Evolutionary conservation across 257 asterid genomes (phyloP), one percentile per base, ranked within the genome.

Genomic region (Fraxinus quadrangulata): DNA sequence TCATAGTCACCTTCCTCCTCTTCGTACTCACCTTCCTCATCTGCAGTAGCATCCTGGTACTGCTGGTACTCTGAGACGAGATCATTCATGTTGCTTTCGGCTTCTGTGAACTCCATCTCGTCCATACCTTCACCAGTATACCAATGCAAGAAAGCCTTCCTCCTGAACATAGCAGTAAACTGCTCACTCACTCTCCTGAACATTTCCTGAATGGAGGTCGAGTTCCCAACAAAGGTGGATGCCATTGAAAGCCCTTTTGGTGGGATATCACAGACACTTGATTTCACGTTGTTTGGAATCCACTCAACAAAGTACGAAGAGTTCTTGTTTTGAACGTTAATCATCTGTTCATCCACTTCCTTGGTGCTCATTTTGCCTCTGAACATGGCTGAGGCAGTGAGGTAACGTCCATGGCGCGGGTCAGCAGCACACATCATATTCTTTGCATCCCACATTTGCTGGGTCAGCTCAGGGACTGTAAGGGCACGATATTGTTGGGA

Each of bases 1-100:
- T 80, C 79, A 24, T 21, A 74, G 14, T 33, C 74, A 40, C 56
- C 74, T 14, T 70, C 74, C 30, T 70, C 73, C 73, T 70, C 74
- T 13, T 39, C 45, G 74, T 70, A 71, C 19, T 71, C 75, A 28
- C 61, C 63, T 71, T 71, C 75, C 17, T 71, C 75, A 21, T 71
- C 75, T 21, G 75, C 36, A 21, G 75, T 71, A 28, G 75, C 75
- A 71, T 71, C 75, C 36, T 71, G 75, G 36, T 71, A 71, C 63
- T 71, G 61, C 75, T 71, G 61, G 75, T 71, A 71, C 61, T 71
- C 75, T 1, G 75, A 71, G 2, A 71, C 75, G 7, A 71, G 75
- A 39, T 71, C 75, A 2, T 40, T 71, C 75, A 63, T 63, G 19
- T 63, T 63, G 69, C 36, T 63, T 13, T 63, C 36, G 3, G 36